phyloP scores from a whole-genome alignment of 306 rosid species.

The Gleditsia sinensis region DNA sequence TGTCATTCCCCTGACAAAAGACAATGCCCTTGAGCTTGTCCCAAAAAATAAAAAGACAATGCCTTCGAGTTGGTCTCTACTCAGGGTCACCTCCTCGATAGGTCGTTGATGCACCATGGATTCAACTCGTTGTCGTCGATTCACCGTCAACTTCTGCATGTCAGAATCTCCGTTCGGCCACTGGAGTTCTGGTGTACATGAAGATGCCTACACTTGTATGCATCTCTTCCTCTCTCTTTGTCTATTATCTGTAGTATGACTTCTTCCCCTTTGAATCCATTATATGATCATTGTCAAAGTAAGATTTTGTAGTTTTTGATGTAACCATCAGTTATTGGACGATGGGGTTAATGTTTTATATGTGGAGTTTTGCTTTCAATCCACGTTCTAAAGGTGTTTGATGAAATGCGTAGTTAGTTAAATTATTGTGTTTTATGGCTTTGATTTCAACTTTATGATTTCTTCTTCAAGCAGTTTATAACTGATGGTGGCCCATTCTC shows the following conservation, averaged over 20 bases:
- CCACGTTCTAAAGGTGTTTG: slow-evolving; percentile 1
- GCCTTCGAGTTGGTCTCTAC: no score
- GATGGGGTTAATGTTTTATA: background rate
- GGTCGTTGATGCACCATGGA: no score
- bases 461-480: background rate
- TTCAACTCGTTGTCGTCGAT: no score
- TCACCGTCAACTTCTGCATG: no score
- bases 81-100: no score
- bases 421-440: background rate
- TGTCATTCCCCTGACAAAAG: no score
- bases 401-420: background rate
- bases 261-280: background rate
- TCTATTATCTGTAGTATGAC: background rate
- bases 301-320: background rate
- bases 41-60: no score
- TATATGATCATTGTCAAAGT: background rate
- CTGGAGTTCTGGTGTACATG: no score
- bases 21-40: no score
- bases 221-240: background rate
- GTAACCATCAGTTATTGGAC: background rate
- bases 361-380: background rate
- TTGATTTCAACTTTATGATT: background rate
- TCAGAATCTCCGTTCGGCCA: no score
- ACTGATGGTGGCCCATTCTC: background rate
- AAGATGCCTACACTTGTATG: background rate